phyloP scores from a whole-genome alignment of 2,329 filamentous ascomycete species.

The Xylaria sp. region DNA sequence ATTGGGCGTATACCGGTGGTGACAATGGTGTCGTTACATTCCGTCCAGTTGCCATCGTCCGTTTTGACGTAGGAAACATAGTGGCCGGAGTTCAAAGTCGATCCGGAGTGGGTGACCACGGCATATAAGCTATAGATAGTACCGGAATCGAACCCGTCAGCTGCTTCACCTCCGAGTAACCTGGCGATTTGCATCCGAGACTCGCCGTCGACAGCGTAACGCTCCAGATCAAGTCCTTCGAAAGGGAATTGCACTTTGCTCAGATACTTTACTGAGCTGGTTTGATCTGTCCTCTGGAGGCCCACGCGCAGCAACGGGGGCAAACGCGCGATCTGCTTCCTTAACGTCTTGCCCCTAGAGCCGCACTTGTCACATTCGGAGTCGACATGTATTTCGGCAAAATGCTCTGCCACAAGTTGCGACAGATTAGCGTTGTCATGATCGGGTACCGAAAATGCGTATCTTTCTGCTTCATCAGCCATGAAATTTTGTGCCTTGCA shows the following conservation, averaged over 20 bases:
- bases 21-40: constrained; percentile 57
- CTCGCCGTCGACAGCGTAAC: constrained; percentile 46
- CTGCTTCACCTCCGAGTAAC: constrained; percentile 52
- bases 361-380: constrained; percentile 33
- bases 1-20: not conserved
- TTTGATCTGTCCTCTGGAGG: constrained; percentile 56
- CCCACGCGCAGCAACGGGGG: constrained; percentile 79
- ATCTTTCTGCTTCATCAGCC: constrained; percentile 23
- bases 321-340: constrained; percentile 28
- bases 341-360: constrained; percentile 19
- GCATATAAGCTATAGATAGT: constrained; percentile 88
- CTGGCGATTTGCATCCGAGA: constrained; percentile 36
- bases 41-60: constrained; percentile 59
- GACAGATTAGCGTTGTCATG: constrained; percentile 19
- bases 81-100: constrained; percentile 76
- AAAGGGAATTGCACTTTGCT: constrained; percentile 82
- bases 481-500: constrained; percentile 28
- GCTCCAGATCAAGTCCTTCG: constrained; percentile 69
- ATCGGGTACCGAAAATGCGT: constrained; percentile 16
- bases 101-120: constrained; percentile 81
- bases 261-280: constrained; percentile 69
- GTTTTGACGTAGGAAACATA: constrained; percentile 79
- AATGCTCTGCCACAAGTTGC: constrained; percentile 15
- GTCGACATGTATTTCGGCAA: not conserved
- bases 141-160: constrained; percentile 54